Evolutionary conservation across 345 rosid genomes (phyloP).

Genomic region (Mallotus nudiflorus): DNA sequence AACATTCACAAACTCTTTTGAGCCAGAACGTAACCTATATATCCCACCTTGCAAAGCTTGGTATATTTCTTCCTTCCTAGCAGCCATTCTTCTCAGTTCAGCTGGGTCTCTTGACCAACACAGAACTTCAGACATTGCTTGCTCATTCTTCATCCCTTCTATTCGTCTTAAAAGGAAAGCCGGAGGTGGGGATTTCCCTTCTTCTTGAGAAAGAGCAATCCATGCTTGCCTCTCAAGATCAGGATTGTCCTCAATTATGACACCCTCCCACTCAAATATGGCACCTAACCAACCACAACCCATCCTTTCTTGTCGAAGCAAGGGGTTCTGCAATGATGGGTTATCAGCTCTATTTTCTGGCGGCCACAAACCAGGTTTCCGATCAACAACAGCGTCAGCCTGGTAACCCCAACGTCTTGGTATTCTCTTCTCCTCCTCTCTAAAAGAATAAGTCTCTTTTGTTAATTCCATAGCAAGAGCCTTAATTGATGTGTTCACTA

Average conservation of each 20-base stretch:
- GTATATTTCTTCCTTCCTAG: constrained; percentile 79
- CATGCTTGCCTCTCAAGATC: constrained; percentile 83
- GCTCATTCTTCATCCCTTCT: constrained; percentile 97
- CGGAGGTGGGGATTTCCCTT: constrained; percentile 84
- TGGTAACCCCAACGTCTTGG: constrained; percentile 50
- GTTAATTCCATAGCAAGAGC: constrained; percentile 74
- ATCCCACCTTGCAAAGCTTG: constrained; percentile 81
- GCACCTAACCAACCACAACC: constrained; percentile 99
- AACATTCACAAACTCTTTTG: constrained; percentile 81
- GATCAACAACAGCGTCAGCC: constrained; percentile 40
- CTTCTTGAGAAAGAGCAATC: constrained; percentile 82
- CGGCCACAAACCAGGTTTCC: constrained; percentile 75
- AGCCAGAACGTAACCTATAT: constrained; percentile 68
- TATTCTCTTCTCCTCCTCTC: constrained; percentile 49
- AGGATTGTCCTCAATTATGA: constrained; percentile 72
- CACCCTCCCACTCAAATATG: constrained; percentile 98
- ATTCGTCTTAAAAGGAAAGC: constrained; percentile 63
- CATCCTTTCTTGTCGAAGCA: constrained; percentile 91
- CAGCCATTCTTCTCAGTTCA: constrained; percentile 71
- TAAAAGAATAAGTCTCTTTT: constrained; percentile 64
- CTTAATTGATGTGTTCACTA: constrained; percentile 36
- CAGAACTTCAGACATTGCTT: constrained; percentile 89
- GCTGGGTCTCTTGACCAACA: constrained; percentile 95
- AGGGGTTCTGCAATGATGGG: constrained; percentile 77
- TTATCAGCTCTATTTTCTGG: constrained; percentile 86